Percentiles rank a stretch among this genome's conserved stretches.
Conservation (phyloP, 768 basidiomycete species). For the Mycena polygramma region DNA sequence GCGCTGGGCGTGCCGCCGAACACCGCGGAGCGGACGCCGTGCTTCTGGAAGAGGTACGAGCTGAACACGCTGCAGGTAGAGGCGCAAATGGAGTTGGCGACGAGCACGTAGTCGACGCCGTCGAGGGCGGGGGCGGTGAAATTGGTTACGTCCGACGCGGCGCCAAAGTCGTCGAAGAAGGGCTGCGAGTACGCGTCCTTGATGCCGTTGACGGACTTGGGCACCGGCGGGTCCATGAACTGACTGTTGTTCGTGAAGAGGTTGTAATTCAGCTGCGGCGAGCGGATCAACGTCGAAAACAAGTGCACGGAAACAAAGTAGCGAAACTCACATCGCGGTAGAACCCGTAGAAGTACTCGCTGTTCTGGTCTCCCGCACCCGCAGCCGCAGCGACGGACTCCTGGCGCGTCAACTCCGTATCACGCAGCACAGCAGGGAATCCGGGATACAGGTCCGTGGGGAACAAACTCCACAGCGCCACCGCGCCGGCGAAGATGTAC, state of each 20-base stretch:
- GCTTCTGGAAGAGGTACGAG: conserved; percentile 30
- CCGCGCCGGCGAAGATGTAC: conserved; percentile 25
- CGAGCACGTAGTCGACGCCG: conserved; percentile 32
- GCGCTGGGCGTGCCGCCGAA: conserved; percentile 34
- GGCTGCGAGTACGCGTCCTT: conserved; percentile 31
- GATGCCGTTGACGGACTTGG: conserved; percentile 34
- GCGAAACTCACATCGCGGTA: conserved; percentile 23
- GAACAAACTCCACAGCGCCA: conserved; percentile 22
- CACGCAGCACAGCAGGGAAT: conserved; percentile 16
- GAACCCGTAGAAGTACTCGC: conserved; percentile 27
- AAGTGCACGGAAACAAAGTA: no score
- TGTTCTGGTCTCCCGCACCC: conserved; percentile 13
- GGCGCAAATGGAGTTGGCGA: conserved; percentile 35
- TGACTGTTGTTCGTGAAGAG: conserved; percentile 28
- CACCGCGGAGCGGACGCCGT: conserved; percentile 29
- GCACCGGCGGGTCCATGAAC: conserved; percentile 36
- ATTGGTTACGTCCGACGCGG: conserved; percentile 23
- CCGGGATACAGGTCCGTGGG: conserved; percentile 31
- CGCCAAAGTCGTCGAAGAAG: conserved; percentile 39
- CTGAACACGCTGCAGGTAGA: conserved; percentile 32
- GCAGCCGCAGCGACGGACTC: conserved; percentile 24
- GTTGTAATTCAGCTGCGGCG: conserved; percentile 21
- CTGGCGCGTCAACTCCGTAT: conserved; percentile 6
- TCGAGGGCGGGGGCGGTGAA: conserved; percentile 28
- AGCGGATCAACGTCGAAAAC: background rate